Base-by-base conservation (phyloP, 257 asterid species). In the Solanum chaucha region DNA sequence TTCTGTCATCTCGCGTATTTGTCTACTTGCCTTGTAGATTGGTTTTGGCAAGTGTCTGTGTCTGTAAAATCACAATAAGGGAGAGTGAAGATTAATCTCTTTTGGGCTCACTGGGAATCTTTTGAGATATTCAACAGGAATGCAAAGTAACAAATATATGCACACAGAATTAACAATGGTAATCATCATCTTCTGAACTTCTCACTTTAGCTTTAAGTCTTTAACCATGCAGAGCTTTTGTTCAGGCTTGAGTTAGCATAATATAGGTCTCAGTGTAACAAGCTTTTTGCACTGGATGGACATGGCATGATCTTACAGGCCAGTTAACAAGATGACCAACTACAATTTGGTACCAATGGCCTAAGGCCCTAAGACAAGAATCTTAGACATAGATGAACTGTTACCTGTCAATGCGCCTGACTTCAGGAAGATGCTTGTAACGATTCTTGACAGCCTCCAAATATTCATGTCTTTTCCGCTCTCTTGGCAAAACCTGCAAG, bases 361-460 rank as follows among this genome's bases (percentile, higher is more conserved):
- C 40, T 10, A 51, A 32, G 86, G 51, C 65, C 41, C 32, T 51
- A 19, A 67, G 22, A 71, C 74, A 58, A 67, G 51, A 73, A 30
- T 67, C 86, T 41, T 34, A 51, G 51, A 44, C 64, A 88, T 11
- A 67, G 34, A 46, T 68, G 80, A 75, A 82, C 28, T 70, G 65
- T 85, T 93, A 94, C 98, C 99, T 95, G 93, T 91, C 95, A 83
- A 97, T 97, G 86, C 98, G 98, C 88, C 93, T 95, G 87, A 95
- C 91, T 89, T 94, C 99, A 13, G 93, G 91, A 87, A 97, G 99
- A 93, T 97, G 98, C 90, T 94, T 97, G 93, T 93, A 97, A 82
- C 98, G 98, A 71, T 93, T 95, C 93, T 92, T 95, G 85, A 95
- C 94, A 61, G 99, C 96, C 88, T 92, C 98, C 86, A 87, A 75